Evolutionary conservation across 164 flowering plant species (phyloP), one percentile per base, ranked within the genome.

Genomic region (Akebia trifoliata): DNA sequence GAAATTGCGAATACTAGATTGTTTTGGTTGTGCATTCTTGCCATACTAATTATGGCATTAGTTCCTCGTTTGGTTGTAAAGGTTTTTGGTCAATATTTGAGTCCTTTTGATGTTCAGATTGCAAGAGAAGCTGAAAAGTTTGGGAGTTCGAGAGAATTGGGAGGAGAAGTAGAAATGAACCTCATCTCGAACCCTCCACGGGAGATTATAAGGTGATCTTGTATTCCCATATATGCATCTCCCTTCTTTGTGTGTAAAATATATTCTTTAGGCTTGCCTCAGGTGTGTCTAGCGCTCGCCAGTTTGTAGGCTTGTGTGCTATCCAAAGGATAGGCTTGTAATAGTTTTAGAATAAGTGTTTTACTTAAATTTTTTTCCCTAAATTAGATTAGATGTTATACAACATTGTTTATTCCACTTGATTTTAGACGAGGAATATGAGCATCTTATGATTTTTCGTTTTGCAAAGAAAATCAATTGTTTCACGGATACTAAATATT

Each of bases 11-110:
- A 59, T n/a, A 65, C 72, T 1, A 60, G 63, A 54, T 29, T 52
- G 34, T 90, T 88, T 63, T 94, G 99, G 99, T 37, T 74, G 29
- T 82, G 88, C 69, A 72, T 94, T 79, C 76, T 90, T 34, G 77
- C 64, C 31, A 81, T 80, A 22, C 39, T 78, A 1, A 63, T 88
- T 30, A 74, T 65, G 50, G 86, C 83, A 30, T 36, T 90, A 24
- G 28, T 86, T 50, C 99, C 97, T 32, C 93, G 94, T 30, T 86
- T 90, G 61, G 76, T 78, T 54, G 76, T 90, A 44, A 90, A 80
- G 62, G 59, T 71, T 50, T 68, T 83, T 10, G 42, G 45, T 45
- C 85, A 86, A 53, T 60, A 74, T 42, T 72, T 60, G 39, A 28
- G 40, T 14, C 97, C 99, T 44, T 30, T 52, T 14, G 97, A 94